A percentile compares a stretch with the other conserved stretches of the same genome.
These are phyloP conservation scores for Rostrohypoxylon terebratum DNA, from an alignment of 495 filamentous ascomycete species.

Conservation along the genomic window DNA sequence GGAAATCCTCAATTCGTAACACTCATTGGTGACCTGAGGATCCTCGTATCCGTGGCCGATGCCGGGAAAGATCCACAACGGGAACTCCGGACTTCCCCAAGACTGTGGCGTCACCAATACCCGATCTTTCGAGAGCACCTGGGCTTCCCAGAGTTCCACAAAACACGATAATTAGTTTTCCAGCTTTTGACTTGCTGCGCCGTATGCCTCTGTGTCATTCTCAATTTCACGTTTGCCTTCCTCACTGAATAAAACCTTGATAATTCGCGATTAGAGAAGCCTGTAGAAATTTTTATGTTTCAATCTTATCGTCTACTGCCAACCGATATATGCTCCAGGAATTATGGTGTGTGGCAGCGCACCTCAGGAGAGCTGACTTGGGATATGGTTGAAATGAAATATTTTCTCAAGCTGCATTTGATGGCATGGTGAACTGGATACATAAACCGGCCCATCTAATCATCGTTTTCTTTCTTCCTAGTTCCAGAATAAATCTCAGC, in stretches of 20 bases:
- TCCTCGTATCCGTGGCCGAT: not conserved
- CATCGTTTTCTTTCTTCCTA: no score
- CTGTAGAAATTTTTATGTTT: not conserved
- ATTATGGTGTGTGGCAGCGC: not conserved
- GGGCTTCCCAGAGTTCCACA: not conserved
- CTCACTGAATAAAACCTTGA: not conserved
- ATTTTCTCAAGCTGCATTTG: no score
- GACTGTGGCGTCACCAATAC: not conserved
- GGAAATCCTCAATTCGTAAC: no score
- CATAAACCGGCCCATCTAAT: no score
- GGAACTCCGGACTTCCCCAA: not conserved
- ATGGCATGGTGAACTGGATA: no score
- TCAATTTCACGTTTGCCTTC: not conserved
- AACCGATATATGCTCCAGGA: not conserved
- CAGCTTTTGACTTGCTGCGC: not conserved
- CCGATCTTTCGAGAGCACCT: not conserved
- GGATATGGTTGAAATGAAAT: not conserved
- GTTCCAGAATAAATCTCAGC: no score
- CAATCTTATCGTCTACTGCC: not conserved
- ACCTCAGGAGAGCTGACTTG: not conserved
- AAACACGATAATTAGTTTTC: not conserved
- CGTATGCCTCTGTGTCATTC: no score
- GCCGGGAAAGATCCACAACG: not conserved
- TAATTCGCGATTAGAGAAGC: not conserved
- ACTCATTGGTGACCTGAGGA: not conserved